Evolutionary conservation across 495 filamentous ascomycete species (phyloP).

Genomic region (Astrothelium macrocarpum): DNA sequence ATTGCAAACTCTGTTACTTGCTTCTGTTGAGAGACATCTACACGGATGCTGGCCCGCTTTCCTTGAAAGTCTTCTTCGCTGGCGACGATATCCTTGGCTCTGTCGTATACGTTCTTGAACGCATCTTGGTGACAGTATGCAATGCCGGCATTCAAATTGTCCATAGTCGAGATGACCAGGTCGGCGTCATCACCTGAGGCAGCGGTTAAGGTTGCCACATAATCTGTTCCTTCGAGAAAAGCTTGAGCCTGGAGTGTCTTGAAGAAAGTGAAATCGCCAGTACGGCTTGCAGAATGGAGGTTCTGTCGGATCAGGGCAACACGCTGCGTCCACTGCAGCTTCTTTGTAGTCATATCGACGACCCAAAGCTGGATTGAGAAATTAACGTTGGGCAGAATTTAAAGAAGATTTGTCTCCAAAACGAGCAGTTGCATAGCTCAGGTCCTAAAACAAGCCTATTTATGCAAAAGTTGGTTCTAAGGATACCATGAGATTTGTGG

Average conservation of each 20-base stretch:
- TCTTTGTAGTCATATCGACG: conserved; percentile 7
- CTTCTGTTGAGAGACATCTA: conserved; percentile 31
- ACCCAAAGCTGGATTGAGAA: no score
- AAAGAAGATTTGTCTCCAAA: no score
- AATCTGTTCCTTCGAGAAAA: conserved; percentile 28
- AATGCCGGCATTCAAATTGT: conserved; percentile 33
- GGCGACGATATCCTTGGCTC: conserved; percentile 21
- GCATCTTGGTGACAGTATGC: conserved; percentile 32
- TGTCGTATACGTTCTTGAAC: conserved; percentile 33
- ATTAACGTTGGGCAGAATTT: no score
- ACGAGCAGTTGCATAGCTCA: no score
- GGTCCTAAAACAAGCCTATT: no score
- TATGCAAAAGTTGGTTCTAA: no score
- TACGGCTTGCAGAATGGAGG: conserved; percentile 30
- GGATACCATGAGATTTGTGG: no score
- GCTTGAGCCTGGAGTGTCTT: conserved; percentile 29
- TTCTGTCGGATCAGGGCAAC: conserved; percentile 31
- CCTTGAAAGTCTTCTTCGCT: conserved; percentile 11
- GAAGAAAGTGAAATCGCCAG: conserved; percentile 33
- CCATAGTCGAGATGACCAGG: conserved; percentile 25
- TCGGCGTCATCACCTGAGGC: conserved; percentile 28
- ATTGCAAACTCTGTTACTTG: conserved; percentile 30
- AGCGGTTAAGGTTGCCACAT: conserved; percentile 27
- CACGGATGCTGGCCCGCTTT: conserved; percentile 18
- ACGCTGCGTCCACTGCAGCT: conserved; percentile 32